These are phyloP conservation scores for Fusarium sp. DNA, from an alignment of 2,329 filamentous ascomycete species.

Conservation along the genomic window DNA sequence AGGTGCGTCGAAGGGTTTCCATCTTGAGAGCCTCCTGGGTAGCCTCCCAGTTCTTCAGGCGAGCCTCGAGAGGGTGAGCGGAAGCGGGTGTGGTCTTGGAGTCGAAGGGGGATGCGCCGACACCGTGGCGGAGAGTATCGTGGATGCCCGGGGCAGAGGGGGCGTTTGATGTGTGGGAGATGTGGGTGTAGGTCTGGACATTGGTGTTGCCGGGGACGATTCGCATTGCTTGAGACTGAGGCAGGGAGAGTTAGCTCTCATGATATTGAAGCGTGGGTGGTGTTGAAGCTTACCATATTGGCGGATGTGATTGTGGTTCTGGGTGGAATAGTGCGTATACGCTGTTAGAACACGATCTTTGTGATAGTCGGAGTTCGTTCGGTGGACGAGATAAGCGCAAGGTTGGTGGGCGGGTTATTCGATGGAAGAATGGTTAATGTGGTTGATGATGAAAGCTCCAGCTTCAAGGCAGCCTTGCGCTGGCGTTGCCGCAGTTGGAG, in stretches of 20 bases:
- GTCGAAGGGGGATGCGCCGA: constrained; percentile 72
- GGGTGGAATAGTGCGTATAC: background rate
- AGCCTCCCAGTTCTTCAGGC: constrained; percentile 88
- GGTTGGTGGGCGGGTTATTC: constrained; percentile 15
- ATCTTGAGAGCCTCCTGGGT: constrained; percentile 92
- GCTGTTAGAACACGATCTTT: background rate
- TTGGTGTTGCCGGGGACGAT: constrained; percentile 81
- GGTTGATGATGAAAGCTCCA: constrained; percentile 44
- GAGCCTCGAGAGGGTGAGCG: constrained; percentile 90
- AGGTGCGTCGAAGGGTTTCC: constrained; percentile 86
- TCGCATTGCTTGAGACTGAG: constrained; percentile 79
- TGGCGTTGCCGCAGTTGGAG: constrained; percentile 33
- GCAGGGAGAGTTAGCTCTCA: constrained; percentile 42
- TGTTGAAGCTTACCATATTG: constrained; percentile 63
- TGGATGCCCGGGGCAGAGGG: constrained; percentile 94
- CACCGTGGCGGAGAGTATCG: constrained; percentile 89
- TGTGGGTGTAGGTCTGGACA: constrained; percentile 75
- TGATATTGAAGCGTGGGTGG: constrained; percentile 16
- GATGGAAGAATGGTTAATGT: constrained; percentile 3
- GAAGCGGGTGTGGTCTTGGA: constrained; percentile 64
- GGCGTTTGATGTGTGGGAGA: constrained; percentile 73
- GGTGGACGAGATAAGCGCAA: constrained; percentile 3
- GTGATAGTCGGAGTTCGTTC: background rate
- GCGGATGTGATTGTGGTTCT: constrained; percentile 38
- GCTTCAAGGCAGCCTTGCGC: constrained; percentile 44